Evolutionary conservation across 495 filamentous ascomycete genomes (phyloP).

Genomic region (Penicillium arizonense): DNA sequence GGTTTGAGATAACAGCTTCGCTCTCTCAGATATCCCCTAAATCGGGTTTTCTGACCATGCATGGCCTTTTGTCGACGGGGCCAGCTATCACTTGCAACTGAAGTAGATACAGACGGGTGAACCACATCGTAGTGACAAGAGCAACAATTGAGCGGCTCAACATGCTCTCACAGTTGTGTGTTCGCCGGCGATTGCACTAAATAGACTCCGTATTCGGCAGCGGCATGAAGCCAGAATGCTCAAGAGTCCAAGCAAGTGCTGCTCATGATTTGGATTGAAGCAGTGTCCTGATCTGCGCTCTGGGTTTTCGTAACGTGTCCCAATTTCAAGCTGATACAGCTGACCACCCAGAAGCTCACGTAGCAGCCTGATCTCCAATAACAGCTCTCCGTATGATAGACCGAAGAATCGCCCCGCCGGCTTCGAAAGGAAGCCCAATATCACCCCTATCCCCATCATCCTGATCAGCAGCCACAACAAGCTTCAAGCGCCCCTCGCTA

Average conservation of each 20-base stretch:
- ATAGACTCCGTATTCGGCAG: too few relatives aligned
- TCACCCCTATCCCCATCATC: conserved; percentile 18
- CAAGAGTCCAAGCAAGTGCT: neutral
- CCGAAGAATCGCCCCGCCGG: conserved; percentile 29
- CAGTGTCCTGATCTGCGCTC: neutral
- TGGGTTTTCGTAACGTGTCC: neutral
- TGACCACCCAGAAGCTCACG: conserved; percentile 10
- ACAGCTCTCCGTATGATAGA: conserved; percentile 27
- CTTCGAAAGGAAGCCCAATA: conserved; percentile 14
- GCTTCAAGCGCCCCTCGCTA: conserved; percentile 51
- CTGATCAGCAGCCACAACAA: conserved; percentile 34
- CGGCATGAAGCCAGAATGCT: too few relatives aligned
- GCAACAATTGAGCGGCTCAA: too few relatives aligned
- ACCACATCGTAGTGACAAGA: too few relatives aligned
- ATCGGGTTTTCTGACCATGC: too few relatives aligned
- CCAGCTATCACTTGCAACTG: too few relatives aligned
- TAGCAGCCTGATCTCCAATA: conserved; percentile 19
- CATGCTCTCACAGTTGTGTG: too few relatives aligned
- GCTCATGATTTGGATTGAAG: neutral
- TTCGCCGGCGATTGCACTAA: too few relatives aligned
- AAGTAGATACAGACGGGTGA: too few relatives aligned
- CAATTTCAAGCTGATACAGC: neutral
- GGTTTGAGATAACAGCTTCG: too few relatives aligned
- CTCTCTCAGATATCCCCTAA: too few relatives aligned
- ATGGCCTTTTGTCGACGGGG: too few relatives aligned